Evolutionary conservation across 1,139 yeast species (phyloP), one percentile per base, ranked within the genome.

Genomic region (Ashbya aceris): DNA sequence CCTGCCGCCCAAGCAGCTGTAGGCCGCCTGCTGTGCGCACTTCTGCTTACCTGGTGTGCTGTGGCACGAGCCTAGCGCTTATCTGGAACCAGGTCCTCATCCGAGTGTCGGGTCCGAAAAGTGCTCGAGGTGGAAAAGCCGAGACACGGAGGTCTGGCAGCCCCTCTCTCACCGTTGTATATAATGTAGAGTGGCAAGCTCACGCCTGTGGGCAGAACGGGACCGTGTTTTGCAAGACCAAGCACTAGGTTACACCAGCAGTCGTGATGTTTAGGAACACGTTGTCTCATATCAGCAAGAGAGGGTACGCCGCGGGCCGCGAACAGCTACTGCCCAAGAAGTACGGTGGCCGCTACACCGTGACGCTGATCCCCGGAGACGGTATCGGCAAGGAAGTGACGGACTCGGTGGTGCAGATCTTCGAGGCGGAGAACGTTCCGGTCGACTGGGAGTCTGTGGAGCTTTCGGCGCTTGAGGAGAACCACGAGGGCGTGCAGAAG

Each of bases 351-450:
- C 82, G 81, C 65, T 89, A 77, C 74, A 83, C 89, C 45, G 95
- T 87, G 46, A 87, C 96, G 44, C 74, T 91, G 65, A 83, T 91
- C 59, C 97, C 97, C 50, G 79, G 80, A 59, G 98, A 91, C 65
- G 98, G 98, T 77, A 83, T 89, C 53, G 98, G 98, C 68, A 83
- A 82, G 64, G 96, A 91, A 72, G 85, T 87, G 66, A 83, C 97
- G 47, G 93, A 84, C 66, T 83, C 96, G 31, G 98, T 91, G 50
- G 80, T 83, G 68, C 77, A 86, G 56, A 84, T 91, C 61, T 91
- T 89, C 74, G 76, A 80, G 64, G 78, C 85, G 51, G 66, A 65
- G 68, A 80, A 77, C 53, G 83, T 89, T 36, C 98, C 98, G 54
- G 80, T 91, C 55, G 95, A 87, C 60, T 91, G 93, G 83, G 97